These are phyloP conservation scores for Trypanosoma melophagium DNA, from an alignment of 208 protist species.

Conservation along the genomic window DNA sequence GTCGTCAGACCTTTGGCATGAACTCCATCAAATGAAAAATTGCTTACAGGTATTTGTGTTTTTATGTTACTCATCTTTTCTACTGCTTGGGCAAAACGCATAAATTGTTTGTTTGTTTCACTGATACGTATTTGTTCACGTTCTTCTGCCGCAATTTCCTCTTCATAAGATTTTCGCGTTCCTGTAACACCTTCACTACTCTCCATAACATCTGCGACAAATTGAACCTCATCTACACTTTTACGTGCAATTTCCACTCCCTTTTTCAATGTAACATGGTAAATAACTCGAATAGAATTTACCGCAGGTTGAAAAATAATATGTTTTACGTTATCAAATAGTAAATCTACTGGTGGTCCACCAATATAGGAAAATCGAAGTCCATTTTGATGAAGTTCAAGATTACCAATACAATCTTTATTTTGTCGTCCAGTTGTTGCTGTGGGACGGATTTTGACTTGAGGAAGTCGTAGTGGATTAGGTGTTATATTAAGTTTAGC, in stretches of 20 bases:
- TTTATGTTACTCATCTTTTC: slow-evolving; percentile 69
- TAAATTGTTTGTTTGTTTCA: slow-evolving; percentile 87
- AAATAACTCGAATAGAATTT: slow-evolving; percentile 89
- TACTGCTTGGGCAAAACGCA: slow-evolving; percentile 67
- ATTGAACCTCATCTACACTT: slow-evolving; percentile 93
- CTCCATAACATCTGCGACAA: slow-evolving; percentile 96
- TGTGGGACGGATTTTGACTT: slow-evolving; percentile 91
- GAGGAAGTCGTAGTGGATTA: slow-evolving; percentile 61
- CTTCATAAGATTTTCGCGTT: slow-evolving; percentile 60
- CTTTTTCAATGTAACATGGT: slow-evolving; percentile 97
- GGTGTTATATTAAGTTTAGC: slow-evolving; percentile 46
- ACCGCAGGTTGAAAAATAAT: slow-evolving; percentile 96
- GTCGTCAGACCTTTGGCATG: slow-evolving; percentile 70
- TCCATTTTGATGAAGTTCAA: slow-evolving; percentile 96
- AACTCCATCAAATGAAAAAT: slow-evolving; percentile 86
- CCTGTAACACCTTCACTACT: slow-evolving; percentile 72
- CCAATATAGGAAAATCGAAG: slow-evolving; percentile 91
- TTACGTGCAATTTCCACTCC: slow-evolving; percentile 97
- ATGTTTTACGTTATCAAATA: slow-evolving; percentile 97
- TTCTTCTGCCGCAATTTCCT: slow-evolving; percentile 79
- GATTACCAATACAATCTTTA: slow-evolving; percentile 81
- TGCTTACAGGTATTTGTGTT: slow-evolving; percentile 75
- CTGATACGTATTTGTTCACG: slow-evolving; percentile 64
- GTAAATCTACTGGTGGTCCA: slow-evolving; percentile 84
- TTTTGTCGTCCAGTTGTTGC: slow-evolving; percentile 70